Conservation (phyloP, 176 grass and related monocot genomes). For the Poa annua region DNA sequence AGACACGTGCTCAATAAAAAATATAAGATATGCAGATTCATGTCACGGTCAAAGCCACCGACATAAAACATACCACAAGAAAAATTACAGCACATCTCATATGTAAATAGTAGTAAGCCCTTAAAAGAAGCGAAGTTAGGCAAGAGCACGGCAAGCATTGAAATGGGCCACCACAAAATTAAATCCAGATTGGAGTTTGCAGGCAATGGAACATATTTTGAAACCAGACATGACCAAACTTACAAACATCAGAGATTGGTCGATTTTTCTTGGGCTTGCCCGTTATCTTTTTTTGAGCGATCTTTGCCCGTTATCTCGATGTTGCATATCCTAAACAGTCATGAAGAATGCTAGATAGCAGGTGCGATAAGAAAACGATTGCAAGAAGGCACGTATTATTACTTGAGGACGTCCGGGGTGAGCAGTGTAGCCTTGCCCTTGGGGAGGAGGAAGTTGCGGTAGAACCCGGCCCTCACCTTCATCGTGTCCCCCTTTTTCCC, state of each 20-base stretch:
- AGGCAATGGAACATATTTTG: not conserved
- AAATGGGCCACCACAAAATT: not conserved
- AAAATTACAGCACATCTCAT: not conserved
- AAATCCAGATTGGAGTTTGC: not conserved
- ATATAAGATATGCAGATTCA: constrained; percentile 3
- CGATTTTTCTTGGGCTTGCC: not conserved
- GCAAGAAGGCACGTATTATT: no score
- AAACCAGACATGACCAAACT: not conserved
- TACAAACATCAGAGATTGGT: not conserved
- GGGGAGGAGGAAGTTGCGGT: constrained; percentile 90
- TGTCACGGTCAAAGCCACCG: not conserved
- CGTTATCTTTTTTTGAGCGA: no score
- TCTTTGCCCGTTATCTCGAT: no score
- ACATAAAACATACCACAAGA: not conserved
- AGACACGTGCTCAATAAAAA: not conserved
- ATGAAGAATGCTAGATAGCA: not conserved
- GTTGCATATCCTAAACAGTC: not conserved
- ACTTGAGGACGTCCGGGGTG: constrained; percentile 83
- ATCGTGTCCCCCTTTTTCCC: constrained; percentile 70
- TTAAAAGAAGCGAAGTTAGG: not conserved
- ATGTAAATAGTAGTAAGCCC: not conserved
- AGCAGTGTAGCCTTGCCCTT: constrained; percentile 79
- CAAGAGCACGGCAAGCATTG: not conserved
- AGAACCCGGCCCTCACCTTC: constrained; percentile 88
- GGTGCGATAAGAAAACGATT: not conserved